Evolutionary conservation across 2,329 filamentous ascomycete species (phyloP).

Genomic region (Claviceps humidiphila): DNA sequence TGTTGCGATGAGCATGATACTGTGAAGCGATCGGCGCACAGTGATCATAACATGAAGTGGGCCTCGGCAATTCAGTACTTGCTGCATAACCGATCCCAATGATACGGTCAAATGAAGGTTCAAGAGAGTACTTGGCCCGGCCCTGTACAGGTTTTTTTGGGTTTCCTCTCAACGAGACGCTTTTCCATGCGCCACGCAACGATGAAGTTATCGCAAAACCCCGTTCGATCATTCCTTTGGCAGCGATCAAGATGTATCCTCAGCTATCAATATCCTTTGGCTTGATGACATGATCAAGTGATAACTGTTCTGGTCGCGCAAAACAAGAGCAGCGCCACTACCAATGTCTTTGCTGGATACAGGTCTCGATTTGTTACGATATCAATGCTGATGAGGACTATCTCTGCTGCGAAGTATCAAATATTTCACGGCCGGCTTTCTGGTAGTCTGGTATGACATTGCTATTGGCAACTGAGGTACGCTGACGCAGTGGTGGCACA

Average conservation of each 20-base stretch:
- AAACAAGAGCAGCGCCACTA: background rate
- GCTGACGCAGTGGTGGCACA: slow-evolving; percentile 1
- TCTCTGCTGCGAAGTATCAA: background rate
- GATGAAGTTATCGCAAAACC: background rate
- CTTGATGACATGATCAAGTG: background rate
- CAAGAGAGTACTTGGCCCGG: too few relatives aligned
- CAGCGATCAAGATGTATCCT: background rate
- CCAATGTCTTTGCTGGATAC: background rate
- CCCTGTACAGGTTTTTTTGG: too few relatives aligned
- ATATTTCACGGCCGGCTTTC: background rate
- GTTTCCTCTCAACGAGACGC: background rate
- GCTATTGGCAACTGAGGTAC: background rate
- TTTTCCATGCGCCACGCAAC: background rate
- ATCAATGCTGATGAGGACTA: background rate
- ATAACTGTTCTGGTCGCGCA: background rate
- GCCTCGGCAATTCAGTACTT: background rate
- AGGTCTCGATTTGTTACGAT: background rate
- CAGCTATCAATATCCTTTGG: background rate
- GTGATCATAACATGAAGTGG: background rate
- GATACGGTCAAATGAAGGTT: background rate
- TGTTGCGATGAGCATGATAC: background rate
- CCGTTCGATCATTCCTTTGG: background rate
- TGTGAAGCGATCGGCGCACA: background rate
- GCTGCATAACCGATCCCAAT: background rate
- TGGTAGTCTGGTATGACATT: background rate